Percentiles rank a stretch among this genome's conserved stretches.
These are phyloP conservation scores for Aspergillus transmontanensis DNA, from an alignment of 2,329 filamentous ascomycete species.

Conservation along the genomic window DNA sequence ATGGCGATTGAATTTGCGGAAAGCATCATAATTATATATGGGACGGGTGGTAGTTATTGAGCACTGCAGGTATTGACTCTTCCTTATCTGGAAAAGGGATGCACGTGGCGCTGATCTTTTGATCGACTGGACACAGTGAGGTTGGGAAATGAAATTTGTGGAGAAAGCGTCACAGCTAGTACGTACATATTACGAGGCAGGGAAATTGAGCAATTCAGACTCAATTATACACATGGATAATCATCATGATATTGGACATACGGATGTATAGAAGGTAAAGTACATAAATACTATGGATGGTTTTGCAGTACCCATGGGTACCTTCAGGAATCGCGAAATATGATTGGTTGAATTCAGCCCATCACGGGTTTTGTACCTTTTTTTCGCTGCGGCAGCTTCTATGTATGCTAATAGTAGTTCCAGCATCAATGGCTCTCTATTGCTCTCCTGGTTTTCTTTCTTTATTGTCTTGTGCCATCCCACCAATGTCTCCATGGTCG, in stretches of 20 bases:
- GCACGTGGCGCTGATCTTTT: constrained; percentile 2
- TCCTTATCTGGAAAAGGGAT: neutral
- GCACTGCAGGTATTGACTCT: neutral
- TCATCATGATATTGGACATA: neutral
- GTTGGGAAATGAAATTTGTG: neutral
- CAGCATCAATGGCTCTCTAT: neutral
- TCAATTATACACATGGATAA: neutral
- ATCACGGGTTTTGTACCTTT: neutral
- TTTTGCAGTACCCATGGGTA: neutral
- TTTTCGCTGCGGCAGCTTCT: neutral
- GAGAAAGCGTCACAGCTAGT: neutral
- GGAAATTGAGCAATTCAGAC: neutral
- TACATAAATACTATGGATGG: neutral
- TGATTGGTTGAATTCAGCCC: neutral
- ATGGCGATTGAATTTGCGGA: neutral
- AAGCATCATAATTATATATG: neutral
- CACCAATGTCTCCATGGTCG: neutral
- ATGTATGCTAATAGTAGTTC: neutral
- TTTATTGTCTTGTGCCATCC: neutral
- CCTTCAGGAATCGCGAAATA: neutral
- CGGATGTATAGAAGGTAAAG: neutral
- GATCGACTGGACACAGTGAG: constrained; percentile 1
- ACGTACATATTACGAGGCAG: neutral
- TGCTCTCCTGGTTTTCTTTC: neutral
- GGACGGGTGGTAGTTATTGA: neutral